phyloP scores from a whole-genome alignment of 768 basidiomycete genomes.

The Phaeolepiota aurea region DNA sequence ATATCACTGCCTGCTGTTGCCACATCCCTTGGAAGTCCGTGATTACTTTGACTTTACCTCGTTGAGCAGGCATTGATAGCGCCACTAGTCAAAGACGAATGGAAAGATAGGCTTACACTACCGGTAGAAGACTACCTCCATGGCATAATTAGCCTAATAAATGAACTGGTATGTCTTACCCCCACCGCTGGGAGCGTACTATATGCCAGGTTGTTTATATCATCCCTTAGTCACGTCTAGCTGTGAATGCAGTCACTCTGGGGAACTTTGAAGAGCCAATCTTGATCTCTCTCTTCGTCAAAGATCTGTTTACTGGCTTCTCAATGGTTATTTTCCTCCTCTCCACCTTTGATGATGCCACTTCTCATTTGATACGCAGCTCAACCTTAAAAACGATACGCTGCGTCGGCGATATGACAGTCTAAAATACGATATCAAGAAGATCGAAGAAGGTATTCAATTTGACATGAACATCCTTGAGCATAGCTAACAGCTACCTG shows the following conservation, averaged over 20 bases:
- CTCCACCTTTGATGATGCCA: not conserved
- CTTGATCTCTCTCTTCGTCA: constrained; percentile 70
- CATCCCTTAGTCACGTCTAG: constrained; percentile 55
- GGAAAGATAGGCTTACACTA: constrained; percentile 56
- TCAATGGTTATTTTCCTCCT: constrained; percentile 47
- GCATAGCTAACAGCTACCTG: not conserved
- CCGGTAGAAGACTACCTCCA: constrained; percentile 78
- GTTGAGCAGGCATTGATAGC: too few species aligned
- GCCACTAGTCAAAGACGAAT: constrained; percentile 53
- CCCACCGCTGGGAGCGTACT: not conserved
- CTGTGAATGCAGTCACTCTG: constrained; percentile 76
- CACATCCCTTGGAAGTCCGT: constrained; percentile 61
- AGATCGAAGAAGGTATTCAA: constrained; percentile 73
- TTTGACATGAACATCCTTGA: not conserved
- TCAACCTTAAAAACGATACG: constrained; percentile 76
- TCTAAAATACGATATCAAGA: constrained; percentile 82
- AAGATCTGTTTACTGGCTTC: constrained; percentile 78
- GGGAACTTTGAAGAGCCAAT: constrained; percentile 76
- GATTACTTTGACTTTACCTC: not conserved
- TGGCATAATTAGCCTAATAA: constrained; percentile 68
- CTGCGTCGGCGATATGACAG: constrained; percentile 73
- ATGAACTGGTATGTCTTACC: constrained; percentile 56
- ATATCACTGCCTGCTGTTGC: constrained; percentile 45
- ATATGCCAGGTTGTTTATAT: not conserved
- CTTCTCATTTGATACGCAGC: too few species aligned